Conservation (phyloP, 2,329 filamentous ascomycete genomes). For the Aspergillus sp. region DNA sequence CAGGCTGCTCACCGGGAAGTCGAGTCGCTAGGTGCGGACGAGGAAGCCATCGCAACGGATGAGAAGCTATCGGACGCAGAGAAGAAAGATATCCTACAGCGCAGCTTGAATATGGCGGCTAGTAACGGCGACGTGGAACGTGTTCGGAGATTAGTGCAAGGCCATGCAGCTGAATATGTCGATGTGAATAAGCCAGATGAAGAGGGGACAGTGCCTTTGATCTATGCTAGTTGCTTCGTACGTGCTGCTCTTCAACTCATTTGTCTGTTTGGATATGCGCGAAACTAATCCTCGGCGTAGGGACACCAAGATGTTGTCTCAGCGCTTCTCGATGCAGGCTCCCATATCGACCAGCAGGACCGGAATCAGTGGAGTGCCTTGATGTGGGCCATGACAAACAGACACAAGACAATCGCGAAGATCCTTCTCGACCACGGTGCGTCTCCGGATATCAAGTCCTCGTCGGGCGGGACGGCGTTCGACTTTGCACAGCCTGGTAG, state of each 20-base stretch:
- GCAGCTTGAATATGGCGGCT: constrained; percentile 87
- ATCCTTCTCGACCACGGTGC: constrained; percentile 88
- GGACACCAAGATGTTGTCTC: constrained; percentile 88
- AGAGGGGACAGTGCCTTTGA: constrained; percentile 92
- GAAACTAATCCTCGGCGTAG: constrained; percentile 42
- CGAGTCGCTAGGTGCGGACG: constrained; percentile 69
- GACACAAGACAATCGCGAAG: constrained; percentile 95
- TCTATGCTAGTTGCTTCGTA: constrained; percentile 97
- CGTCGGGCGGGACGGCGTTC: constrained; percentile 87
- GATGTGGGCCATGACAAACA: constrained; percentile 99
- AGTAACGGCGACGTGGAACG: constrained; percentile 91
- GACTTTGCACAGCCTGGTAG: constrained; percentile 95
- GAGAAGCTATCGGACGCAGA: constrained; percentile 72
- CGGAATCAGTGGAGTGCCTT: constrained; percentile 95
- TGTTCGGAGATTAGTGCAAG: constrained; percentile 72
- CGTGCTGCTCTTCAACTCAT: constrained; percentile 37
- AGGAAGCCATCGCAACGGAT: constrained; percentile 75
- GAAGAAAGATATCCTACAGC: constrained; percentile 81
- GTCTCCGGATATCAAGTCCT: constrained; percentile 93
- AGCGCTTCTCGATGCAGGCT: constrained; percentile 79
- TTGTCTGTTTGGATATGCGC: background rate
- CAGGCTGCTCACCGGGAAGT: constrained; percentile 83
- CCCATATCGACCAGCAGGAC: constrained; percentile 88
- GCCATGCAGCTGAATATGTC: constrained; percentile 72
- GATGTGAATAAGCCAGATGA: constrained; percentile 88